phyloP scores from a whole-genome alignment of 1,284 basidiomycete genomes.

The Ceratobasidium sp. region DNA sequence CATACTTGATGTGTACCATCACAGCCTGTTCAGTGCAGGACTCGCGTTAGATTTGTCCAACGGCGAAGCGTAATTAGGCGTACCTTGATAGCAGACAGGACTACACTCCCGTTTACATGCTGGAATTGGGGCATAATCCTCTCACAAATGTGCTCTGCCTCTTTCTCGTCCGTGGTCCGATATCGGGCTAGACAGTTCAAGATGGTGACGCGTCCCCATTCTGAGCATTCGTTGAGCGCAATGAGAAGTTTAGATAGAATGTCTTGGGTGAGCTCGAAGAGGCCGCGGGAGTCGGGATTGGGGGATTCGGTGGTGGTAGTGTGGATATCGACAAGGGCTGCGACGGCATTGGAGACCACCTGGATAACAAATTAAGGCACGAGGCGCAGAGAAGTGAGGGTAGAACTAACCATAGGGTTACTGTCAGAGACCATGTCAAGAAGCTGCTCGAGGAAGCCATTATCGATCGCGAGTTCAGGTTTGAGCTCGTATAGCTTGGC shows the following conservation, averaged over 20 bases:
- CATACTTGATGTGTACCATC: slow-evolving; percentile 94
- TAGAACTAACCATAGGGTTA: slow-evolving; percentile 89
- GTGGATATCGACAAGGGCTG: slow-evolving; percentile 96
- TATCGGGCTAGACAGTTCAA: slow-evolving; percentile 90
- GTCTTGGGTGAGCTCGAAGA: slow-evolving; percentile 85
- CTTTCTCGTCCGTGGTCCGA: slow-evolving; percentile 86
- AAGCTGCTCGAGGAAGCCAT: slow-evolving; percentile 92
- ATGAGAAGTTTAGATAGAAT: slow-evolving; percentile 93
- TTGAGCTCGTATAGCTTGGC: slow-evolving; percentile 98
- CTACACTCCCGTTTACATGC: slow-evolving; percentile 95
- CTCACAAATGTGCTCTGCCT: slow-evolving; percentile 98
- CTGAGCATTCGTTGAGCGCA: slow-evolving; percentile 97
- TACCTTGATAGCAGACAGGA: slow-evolving; percentile 94
- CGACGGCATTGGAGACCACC: slow-evolving; percentile 97
- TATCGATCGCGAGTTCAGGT: slow-evolving; percentile 93
- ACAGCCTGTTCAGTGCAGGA: slow-evolving; percentile 73
- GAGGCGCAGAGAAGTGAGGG: not conserved
- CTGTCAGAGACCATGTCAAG: slow-evolving; percentile 94
- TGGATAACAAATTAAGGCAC: slow-evolving; percentile 54
- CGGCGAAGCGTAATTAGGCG: slow-evolving; percentile 50
- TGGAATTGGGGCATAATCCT: slow-evolving; percentile 98
- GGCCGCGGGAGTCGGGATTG: slow-evolving; percentile 67
- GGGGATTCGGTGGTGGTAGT: slow-evolving; percentile 57
- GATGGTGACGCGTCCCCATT: slow-evolving; percentile 97
- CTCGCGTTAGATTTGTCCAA: slow-evolving; percentile 8